Evolutionary conservation across 2,329 filamentous ascomycete species (phyloP).

Genomic region (Chaetomium sp.): DNA sequence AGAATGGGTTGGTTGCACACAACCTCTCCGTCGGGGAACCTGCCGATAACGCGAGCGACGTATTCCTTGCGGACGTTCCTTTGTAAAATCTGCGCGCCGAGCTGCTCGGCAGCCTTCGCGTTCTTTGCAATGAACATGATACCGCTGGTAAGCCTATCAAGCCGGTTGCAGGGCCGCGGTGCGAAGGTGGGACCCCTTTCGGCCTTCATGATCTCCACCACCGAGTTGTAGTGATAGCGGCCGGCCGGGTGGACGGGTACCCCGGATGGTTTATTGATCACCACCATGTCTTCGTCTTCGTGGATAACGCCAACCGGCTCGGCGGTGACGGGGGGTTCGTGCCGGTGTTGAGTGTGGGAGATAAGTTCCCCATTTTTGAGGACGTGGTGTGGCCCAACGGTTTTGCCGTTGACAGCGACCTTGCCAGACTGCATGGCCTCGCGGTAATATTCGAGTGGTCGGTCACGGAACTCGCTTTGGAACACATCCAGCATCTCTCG

Average conservation of each 20-base stretch:
- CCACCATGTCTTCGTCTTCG: conserved; percentile 87
- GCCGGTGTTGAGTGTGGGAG: conserved; percentile 87
- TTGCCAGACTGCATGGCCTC: conserved; percentile 72
- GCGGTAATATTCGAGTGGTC: conserved; percentile 80
- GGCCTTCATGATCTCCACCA: conserved; percentile 86
- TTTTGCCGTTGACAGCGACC: conserved; percentile 73
- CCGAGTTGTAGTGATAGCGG: conserved; percentile 90
- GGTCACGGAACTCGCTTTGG: conserved; percentile 82
- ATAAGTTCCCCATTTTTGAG: conserved; percentile 87
- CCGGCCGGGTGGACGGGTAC: conserved; percentile 94
- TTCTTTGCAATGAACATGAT: conserved; percentile 98
- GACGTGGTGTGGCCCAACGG: conserved; percentile 59
- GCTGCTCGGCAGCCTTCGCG: conserved; percentile 66
- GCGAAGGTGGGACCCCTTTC: conserved; percentile 54
- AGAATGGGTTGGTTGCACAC: conserved; percentile 92
- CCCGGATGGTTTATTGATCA: conserved; percentile 94
- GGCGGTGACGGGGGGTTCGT: conserved; percentile 87
- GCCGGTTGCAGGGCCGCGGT: conserved; percentile 74
- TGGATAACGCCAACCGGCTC: conserved; percentile 76
- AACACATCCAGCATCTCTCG: conserved; percentile 81
- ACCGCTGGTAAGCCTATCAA: conserved; percentile 88
- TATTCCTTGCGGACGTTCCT: conserved; percentile 93
- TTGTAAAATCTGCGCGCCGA: conserved; percentile 69
- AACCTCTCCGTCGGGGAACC: conserved; percentile 86
- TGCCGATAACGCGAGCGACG: conserved; percentile 79